These are phyloP conservation scores for Chlamydomonas applanata DNA, from an alignment of 139 green algal species.

Conservation along the genomic window DNA sequence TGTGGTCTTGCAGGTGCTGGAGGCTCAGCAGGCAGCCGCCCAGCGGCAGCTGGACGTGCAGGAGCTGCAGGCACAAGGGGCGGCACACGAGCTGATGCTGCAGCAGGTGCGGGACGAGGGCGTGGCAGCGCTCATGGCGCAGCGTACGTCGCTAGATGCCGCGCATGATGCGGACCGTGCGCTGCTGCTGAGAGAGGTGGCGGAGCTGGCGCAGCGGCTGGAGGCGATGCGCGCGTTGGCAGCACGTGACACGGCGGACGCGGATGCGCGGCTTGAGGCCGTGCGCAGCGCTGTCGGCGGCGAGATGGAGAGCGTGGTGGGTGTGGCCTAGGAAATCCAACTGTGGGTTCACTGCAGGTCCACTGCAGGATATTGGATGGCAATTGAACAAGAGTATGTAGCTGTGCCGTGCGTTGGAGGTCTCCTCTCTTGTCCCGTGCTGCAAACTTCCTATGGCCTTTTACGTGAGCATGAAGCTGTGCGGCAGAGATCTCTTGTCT, in stretches of 20 bases:
- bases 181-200: constrained; percentile 31
- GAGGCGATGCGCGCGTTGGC: constrained; percentile 5
- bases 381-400: no score
- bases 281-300: background rate
- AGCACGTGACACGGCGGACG: constrained; percentile 3
- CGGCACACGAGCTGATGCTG: constrained; percentile 31
- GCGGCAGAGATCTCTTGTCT: no score
- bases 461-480: no score
- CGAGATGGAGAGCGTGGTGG: constrained; percentile 2
- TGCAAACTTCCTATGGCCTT: no score
- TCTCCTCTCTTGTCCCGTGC: no score
- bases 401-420: no score
- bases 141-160: constrained; percentile 25
- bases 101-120: constrained; percentile 29
- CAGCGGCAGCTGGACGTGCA: constrained; percentile 34
- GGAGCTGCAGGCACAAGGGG: constrained; percentile 43
- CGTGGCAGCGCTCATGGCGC: constrained; percentile 20
- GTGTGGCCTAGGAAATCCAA: no score
- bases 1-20: constrained; percentile 14
- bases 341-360: no score
- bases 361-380: no score
- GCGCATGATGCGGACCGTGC: constrained; percentile 37
- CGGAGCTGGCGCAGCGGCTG: constrained; percentile 23
- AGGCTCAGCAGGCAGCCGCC: background rate
- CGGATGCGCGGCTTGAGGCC: background rate